A percentile compares a stretch with the other conserved stretches of the same genome.
Evolutionary conservation across 2,329 filamentous ascomycete genomes (phyloP).

Genomic region (Nannizziopsis arthrosporioides): DNA sequence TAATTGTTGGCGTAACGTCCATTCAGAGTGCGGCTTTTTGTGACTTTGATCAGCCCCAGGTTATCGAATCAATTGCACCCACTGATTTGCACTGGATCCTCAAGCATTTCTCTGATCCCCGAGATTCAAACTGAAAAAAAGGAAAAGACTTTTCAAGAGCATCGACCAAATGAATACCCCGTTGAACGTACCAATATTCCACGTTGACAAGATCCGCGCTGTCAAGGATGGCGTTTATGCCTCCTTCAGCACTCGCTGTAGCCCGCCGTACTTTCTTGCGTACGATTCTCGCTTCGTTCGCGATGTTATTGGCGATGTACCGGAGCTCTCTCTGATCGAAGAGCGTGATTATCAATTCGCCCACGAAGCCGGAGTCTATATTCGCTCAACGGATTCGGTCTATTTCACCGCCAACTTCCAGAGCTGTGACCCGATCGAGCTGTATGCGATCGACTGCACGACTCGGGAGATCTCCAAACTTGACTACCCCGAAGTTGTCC

Average conservation of each 20-base stretch:
- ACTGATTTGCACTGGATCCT: too few relatives aligned
- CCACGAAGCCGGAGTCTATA: conserved; percentile 38
- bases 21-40: too few relatives aligned
- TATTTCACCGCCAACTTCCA: conserved; percentile 31
- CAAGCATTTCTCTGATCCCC: too few relatives aligned
- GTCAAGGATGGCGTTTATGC: conserved; percentile 12
- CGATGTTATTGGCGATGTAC: conserved; percentile 26
- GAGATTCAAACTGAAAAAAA: not conserved
- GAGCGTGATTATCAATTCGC: conserved; percentile 35
- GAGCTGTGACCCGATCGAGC: conserved; percentile 18
- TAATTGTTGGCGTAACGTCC: too few relatives aligned
- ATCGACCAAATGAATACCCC: not conserved
- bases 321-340: conserved; percentile 29
- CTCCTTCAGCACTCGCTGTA: conserved; percentile 6
- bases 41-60: too few relatives aligned
- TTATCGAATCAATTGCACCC: too few relatives aligned
- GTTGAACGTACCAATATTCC: not conserved
- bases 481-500: conserved; percentile 11
- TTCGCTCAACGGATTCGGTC: conserved; percentile 23
- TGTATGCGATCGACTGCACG: conserved; percentile 16
- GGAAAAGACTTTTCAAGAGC: not conserved
- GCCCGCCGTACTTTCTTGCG: conserved; percentile 9
- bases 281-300: conserved; percentile 17
- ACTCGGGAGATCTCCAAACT: conserved; percentile 13
- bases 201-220: conserved; percentile 13